A percentile compares a stretch with the other conserved stretches of the same genome.
Conservation (phyloP, 257 asterid genomes). For the Pogostemon cablin region DNA sequence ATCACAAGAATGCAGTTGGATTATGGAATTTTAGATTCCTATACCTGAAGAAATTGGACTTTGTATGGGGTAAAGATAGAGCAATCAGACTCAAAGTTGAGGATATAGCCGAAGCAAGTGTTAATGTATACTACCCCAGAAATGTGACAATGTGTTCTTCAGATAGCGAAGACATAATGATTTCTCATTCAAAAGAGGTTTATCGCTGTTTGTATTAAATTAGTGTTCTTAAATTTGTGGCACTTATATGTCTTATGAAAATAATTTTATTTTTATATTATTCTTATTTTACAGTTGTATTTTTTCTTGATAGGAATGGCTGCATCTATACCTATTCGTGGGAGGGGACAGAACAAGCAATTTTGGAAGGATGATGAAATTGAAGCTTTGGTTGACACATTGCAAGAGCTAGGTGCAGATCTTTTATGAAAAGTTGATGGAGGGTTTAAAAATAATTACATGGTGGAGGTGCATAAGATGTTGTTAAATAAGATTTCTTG, state of each 20-base stretch:
- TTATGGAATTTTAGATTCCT: neutral
- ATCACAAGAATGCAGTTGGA: neutral
- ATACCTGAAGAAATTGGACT: neutral
- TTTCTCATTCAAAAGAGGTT: neutral
- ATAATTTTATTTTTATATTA: no score
- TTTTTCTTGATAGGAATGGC: neutral
- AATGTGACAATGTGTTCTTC: neutral
- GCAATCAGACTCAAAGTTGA: neutral
- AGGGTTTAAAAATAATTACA: neutral
- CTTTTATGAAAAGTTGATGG: neutral
- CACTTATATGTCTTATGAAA: no score
- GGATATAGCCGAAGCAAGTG: neutral
- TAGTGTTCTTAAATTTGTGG: neutral
- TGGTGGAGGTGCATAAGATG: neutral
- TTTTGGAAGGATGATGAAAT: neutral
- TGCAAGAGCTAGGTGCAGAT: neutral
- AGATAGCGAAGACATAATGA: no score
- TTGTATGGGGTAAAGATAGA: neutral
- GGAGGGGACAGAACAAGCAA: neutral
- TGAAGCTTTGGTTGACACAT: slow-evolving; percentile 10
- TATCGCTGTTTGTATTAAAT: neutral
- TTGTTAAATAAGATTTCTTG: neutral
- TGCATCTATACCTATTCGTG: neutral
- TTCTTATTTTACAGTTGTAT: no score
- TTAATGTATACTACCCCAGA: neutral